Base-by-base conservation (phyloP, 148 eudicot species). In the Limonium bicolor region DNA sequence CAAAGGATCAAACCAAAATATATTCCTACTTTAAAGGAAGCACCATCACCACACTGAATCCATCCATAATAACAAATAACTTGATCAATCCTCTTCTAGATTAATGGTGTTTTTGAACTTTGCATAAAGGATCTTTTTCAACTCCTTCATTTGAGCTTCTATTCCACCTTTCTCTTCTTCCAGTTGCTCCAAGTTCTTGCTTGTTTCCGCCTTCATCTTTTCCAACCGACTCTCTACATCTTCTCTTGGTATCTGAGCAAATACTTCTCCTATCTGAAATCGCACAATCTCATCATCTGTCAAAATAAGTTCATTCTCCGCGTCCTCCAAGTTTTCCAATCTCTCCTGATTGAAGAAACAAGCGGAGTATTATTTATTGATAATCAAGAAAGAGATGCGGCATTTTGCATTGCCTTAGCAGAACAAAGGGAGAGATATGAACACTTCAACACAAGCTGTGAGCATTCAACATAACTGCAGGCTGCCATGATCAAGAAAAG, bases 91-190 rank as follows among this genome's bases (percentile, higher is more conserved):
- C 61, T 92, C 95, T 62, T 92, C 99, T 2, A 90, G 88, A 61
- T 90, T 90, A 72, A 90, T 90, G 51, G 99, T 84, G 56, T 90
- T 95, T 34, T 83, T 87, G 58, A 90, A 90, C 65, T 90, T 90
- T 14, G 71, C 99, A 60, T 90, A 90, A 46, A 85, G 48, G 38
- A 81, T 67, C 55, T 81, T 90, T 77, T 90, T 90, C 54, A 90
- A 53, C 37, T 62, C 88, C 2, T 77, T 69, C 99, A 90, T 90
- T 46, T 90, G 85, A 17, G 82, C 67, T 51, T 76, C 47, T 19
- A 85, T 51, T 2, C 80, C 54, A 33, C 60, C 68, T 73, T 73
- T 90, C 66, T 90, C 99, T 66, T 81, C 85, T 68, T 85, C 82
- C 15, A 90, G 75, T 56, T 84, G 80, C 76, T 71, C 80, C 63